Percentiles rank a stretch among this genome's conserved stretches.
These are phyloP conservation scores for Lepiota subincarnata DNA, from an alignment of 768 basidiomycete genomes.

Conservation along the genomic window DNA sequence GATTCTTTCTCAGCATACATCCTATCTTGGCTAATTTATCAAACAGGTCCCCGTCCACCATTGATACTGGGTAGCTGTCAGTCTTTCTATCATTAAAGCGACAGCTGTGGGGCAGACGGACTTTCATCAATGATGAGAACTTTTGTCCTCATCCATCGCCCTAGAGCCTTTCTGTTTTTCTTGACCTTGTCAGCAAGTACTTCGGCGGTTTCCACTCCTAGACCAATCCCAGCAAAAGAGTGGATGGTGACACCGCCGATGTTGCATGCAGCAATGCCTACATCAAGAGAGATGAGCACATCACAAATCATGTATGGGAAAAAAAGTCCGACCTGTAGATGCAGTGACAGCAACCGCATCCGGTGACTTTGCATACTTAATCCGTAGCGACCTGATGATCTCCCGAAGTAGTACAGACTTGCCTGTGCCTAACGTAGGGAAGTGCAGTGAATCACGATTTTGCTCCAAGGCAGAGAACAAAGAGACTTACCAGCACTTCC, in stretches of 20 bases:
- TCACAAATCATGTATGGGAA: not conserved
- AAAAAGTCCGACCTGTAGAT: constrained; percentile 63
- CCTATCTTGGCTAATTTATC: constrained; percentile 85
- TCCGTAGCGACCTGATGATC: constrained; percentile 74
- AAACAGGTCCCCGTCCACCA: constrained; percentile 92
- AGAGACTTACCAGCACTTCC: constrained; percentile 83
- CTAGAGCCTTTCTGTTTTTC: constrained; percentile 79
- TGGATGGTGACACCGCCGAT: constrained; percentile 95
- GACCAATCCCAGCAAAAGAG: constrained; percentile 91
- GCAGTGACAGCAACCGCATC: constrained; percentile 93
- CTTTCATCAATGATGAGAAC: constrained; percentile 85
- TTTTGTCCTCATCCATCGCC: constrained; percentile 80
- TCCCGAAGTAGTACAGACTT: constrained; percentile 93
- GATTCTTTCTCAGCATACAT: constrained; percentile 50
- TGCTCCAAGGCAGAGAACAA: not conserved
- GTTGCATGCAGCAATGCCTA: constrained; percentile 94
- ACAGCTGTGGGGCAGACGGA: constrained; percentile 22
- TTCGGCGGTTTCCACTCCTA: constrained; percentile 65
- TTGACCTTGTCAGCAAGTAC: constrained; percentile 61
- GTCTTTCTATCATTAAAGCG: not conserved
- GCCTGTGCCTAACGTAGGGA: constrained; percentile 72
- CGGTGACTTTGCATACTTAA: constrained; percentile 42
- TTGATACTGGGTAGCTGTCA: constrained; percentile 65
- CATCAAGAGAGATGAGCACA: not conserved
- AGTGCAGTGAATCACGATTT: not conserved